These are phyloP conservation scores for Emmonsiellopsis sp. DNA, from an alignment of 2,329 filamentous ascomycete genomes.

Conservation along the genomic window DNA sequence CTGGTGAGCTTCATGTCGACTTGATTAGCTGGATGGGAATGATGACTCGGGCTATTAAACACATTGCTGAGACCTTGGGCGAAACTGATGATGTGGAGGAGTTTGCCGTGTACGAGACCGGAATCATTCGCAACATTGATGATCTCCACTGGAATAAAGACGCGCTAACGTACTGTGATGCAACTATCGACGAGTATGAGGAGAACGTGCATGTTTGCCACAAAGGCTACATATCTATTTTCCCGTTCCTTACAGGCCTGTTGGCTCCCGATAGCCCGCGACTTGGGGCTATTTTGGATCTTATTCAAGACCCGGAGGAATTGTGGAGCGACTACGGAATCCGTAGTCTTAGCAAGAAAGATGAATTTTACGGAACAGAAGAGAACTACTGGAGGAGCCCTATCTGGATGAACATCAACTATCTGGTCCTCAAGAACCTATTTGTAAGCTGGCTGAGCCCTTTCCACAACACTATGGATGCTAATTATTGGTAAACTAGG, in stretches of 20 bases:
- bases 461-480: background rate
- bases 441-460: constrained; percentile 49
- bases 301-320: constrained; percentile 71
- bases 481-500: constrained; percentile 32
- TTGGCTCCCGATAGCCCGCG: constrained; percentile 63
- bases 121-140: constrained; percentile 76
- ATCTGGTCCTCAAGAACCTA: constrained; percentile 69
- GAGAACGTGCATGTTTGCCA: constrained; percentile 85
- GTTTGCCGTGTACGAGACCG: constrained; percentile 61
- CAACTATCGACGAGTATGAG: constrained; percentile 90
- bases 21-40: constrained; percentile 96
- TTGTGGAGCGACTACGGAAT: constrained; percentile 89
- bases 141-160: constrained; percentile 87
- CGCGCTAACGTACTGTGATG: constrained; percentile 81
- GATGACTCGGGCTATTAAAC: constrained; percentile 78
- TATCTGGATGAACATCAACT: constrained; percentile 95
- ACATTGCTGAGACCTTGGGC: constrained; percentile 66
- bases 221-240: constrained; percentile 89
- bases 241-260: constrained; percentile 82
- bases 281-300: constrained; percentile 63
- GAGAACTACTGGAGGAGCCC: constrained; percentile 98
- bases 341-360: constrained; percentile 74
- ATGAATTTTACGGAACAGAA: constrained; percentile 73
- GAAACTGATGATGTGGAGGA: constrained; percentile 66
- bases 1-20: constrained; percentile 90